A percentile compares a stretch with the other conserved stretches of the same genome.
phyloP scores from a whole-genome alignment of 164 flowering plant genomes.

The Aristolochia fimbriata region DNA sequence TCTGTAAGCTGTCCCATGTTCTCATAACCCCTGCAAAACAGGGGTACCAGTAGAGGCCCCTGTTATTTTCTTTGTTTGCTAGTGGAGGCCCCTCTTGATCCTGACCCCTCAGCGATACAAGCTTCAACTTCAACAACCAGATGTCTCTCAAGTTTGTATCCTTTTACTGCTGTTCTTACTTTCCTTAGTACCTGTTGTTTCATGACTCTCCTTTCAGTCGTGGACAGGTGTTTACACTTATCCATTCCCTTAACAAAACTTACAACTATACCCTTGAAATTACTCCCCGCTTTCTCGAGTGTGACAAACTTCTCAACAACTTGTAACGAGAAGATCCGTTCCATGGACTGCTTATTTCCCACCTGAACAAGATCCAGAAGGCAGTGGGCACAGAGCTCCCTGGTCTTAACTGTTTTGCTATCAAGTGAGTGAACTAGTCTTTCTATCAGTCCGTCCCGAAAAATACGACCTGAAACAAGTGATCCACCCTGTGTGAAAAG shows the following conservation, averaged over 20 bases:
- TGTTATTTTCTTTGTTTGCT: constrained; percentile 14
- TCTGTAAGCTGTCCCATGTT: no score
- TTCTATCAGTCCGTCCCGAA: constrained; percentile 24
- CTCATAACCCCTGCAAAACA: no score
- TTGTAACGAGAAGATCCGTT: constrained; percentile 24
- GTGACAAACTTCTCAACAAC: constrained; percentile 35
- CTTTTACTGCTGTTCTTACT: constrained; percentile 24
- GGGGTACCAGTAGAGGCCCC: no score
- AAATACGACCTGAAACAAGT: constrained; percentile 21
- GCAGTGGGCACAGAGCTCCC: constrained; percentile 26
- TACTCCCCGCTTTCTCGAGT: constrained; percentile 21
- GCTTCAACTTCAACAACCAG: constrained; percentile 30
- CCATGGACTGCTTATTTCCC: constrained; percentile 33
- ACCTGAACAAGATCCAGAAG: constrained; percentile 32
- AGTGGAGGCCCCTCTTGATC: constrained; percentile 26
- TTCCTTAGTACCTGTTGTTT: constrained; percentile 37
- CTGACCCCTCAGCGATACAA: constrained; percentile 25
- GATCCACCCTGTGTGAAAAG: constrained; percentile 28
- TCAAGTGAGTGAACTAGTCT: constrained; percentile 23
- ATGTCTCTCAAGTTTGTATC: constrained; percentile 27
- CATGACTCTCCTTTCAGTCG: constrained; percentile 33
- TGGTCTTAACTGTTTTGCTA: constrained; percentile 28
- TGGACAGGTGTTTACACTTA: constrained; percentile 32
- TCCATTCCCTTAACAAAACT: constrained; percentile 32
- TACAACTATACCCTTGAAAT: constrained; percentile 22